Evolutionary conservation across 495 filamentous ascomycete species (phyloP).

Genomic region (Emericellopsis terricola): DNA sequence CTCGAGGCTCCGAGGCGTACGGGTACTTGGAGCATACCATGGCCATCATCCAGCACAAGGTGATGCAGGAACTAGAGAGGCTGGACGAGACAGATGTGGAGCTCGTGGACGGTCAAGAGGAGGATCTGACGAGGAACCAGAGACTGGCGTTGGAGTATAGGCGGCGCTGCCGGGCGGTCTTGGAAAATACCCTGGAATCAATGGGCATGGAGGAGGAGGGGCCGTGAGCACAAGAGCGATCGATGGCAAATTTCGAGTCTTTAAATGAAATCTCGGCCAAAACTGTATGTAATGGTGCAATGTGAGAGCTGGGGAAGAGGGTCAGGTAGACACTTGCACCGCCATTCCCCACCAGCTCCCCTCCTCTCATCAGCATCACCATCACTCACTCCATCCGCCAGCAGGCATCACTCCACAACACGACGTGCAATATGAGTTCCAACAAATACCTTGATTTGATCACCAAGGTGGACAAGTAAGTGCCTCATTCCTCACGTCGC

Average conservation of each 20-base stretch:
- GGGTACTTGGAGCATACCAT: conserved; percentile 9
- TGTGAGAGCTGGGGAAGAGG: too few species aligned
- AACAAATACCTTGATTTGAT: too few species aligned
- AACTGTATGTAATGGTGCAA: too few species aligned
- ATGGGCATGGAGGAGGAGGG: neutral
- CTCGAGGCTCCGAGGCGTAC: conserved; percentile 1
- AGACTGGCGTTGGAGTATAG: conserved; percentile 21
- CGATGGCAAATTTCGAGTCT: too few species aligned
- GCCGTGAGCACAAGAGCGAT: too few species aligned
- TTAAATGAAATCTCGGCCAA: too few species aligned
- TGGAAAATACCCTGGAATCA: conserved; percentile 11
- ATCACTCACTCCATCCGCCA: too few species aligned
- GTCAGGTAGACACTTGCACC: too few species aligned
- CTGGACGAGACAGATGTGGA: conserved; percentile 14
- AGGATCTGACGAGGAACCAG: conserved; percentile 16
- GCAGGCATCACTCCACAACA: too few species aligned
- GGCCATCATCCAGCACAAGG: conserved; percentile 9
- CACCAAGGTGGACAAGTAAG: neutral
- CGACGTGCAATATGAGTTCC: too few species aligned
- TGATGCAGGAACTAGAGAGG: conserved; percentile 10
- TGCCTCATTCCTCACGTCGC: neutral
- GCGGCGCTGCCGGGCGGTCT: conserved; percentile 19
- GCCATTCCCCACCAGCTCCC: too few species aligned
- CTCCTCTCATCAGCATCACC: too few species aligned
- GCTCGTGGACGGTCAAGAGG: conserved; percentile 9